Conservation (phyloP, 495 filamentous ascomycete species). For the Neurospora tetrasperma region DNA sequence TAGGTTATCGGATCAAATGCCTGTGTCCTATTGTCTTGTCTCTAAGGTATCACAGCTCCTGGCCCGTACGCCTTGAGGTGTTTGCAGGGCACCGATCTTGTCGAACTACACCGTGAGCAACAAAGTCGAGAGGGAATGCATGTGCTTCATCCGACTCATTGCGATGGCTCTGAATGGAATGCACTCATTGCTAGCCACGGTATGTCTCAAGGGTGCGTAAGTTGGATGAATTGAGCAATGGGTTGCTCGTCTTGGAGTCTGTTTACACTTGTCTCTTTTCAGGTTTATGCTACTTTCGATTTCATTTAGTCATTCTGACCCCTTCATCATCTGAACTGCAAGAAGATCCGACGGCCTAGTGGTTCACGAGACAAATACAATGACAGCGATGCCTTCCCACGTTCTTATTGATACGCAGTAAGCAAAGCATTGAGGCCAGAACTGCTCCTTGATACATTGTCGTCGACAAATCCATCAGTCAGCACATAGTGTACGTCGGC, state of each 20-base stretch:
- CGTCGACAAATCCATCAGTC: background rate
- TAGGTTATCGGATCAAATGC: background rate
- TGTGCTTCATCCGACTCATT: background rate
- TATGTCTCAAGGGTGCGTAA: background rate
- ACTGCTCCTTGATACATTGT: background rate
- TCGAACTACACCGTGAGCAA: background rate
- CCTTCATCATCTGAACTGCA: background rate
- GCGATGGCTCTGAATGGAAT: background rate
- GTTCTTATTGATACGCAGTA: background rate
- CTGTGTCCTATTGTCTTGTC: background rate
- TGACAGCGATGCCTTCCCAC: background rate
- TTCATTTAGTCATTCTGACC: background rate
- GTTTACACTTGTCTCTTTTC: background rate
- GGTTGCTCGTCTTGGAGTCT: background rate
- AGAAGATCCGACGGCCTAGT: background rate
- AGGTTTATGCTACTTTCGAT: background rate
- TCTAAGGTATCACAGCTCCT: background rate
- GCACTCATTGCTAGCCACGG: background rate
- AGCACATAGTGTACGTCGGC: background rate
- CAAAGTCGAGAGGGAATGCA: background rate
- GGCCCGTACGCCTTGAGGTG: background rate
- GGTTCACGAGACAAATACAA: background rate
- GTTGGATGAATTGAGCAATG: background rate
- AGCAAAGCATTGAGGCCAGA: background rate
- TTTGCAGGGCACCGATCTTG: background rate